These are phyloP conservation scores for Fusarium devonianum DNA, from an alignment of 2,329 filamentous ascomycete genomes.

Conservation along the genomic window DNA sequence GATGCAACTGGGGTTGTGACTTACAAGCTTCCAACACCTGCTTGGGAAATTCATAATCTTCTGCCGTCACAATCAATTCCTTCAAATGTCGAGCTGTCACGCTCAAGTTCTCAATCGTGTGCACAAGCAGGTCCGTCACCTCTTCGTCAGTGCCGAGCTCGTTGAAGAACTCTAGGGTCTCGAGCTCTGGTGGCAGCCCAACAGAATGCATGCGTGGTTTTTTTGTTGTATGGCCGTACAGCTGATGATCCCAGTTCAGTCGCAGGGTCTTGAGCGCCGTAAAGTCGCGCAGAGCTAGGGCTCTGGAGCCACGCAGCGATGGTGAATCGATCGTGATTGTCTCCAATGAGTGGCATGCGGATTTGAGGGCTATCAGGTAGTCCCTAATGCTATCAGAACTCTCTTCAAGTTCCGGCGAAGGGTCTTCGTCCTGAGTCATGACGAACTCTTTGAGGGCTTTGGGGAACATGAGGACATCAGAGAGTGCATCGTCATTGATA, in stretches of 20 bases:
- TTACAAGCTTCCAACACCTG: conserved; percentile 48
- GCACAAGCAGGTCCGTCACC: conserved; percentile 54
- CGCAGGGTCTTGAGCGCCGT: conserved; percentile 50
- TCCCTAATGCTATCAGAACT: conserved; percentile 56
- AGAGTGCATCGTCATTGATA: conserved; percentile 54
- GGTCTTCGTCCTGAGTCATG: conserved; percentile 53
- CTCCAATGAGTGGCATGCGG: conserved; percentile 52
- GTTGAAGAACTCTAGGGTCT: conserved; percentile 56
- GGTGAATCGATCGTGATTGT: conserved; percentile 56
- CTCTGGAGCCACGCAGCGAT: conserved; percentile 48
- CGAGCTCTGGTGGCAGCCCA: conserved; percentile 54
- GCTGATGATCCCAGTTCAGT: conserved; percentile 57
- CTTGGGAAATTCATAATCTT: conserved; percentile 45
- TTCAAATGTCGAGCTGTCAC: conserved; percentile 49
- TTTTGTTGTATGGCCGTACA: conserved; percentile 55
- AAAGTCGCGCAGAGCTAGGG: conserved; percentile 55
- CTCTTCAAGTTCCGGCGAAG: conserved; percentile 53
- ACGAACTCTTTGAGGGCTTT: conserved; percentile 55
- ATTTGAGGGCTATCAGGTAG: conserved; percentile 54
- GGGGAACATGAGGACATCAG: conserved; percentile 52
- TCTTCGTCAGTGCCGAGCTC: conserved; percentile 56
- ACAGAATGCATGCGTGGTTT: conserved; percentile 56
- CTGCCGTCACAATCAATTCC: conserved; percentile 49
- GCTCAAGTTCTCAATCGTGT: conserved; percentile 49
- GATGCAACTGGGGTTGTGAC: conserved; percentile 40